Conservation (phyloP, 1,284 basidiomycete species). For the Pyrrhoderma lamaoense region DNA sequence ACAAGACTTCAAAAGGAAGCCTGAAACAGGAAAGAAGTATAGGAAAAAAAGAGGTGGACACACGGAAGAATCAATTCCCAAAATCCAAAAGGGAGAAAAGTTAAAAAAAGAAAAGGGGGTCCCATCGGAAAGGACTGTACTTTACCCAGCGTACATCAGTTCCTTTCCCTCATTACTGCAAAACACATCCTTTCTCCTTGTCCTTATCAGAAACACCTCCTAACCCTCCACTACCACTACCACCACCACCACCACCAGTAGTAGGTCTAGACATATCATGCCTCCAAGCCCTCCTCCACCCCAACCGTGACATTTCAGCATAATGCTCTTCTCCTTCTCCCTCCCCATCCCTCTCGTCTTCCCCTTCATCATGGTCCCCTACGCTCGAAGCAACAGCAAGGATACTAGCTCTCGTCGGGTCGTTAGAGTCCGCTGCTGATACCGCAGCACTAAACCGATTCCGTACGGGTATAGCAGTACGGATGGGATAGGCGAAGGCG, state of each 20-base stretch:
- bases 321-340: not conserved
- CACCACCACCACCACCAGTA: too few species aligned
- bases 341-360: slow-evolving; percentile 7
- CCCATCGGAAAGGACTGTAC: too few species aligned
- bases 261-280: too few species aligned
- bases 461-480: too few species aligned
- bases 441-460: slow-evolving; percentile 11
- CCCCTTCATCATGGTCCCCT: slow-evolving; percentile 1
- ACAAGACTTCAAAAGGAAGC: too few species aligned
- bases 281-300: not conserved
- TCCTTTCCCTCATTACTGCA: too few species aligned
- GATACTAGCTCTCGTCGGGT: slow-evolving; percentile 5
- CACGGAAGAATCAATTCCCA: too few species aligned
- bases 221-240: not conserved
- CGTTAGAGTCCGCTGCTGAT: slow-evolving; percentile 11
- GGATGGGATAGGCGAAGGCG: too few species aligned
- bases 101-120: too few species aligned
- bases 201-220: not conserved
- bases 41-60: not conserved
- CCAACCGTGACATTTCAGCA: not conserved
- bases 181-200: slow-evolving; percentile 10
- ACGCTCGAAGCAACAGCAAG: slow-evolving; percentile 11
- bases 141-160: too few species aligned
- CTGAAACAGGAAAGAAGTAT: not conserved
- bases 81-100: too few species aligned